These are phyloP conservation scores for Xylaria sp. DNA, from an alignment of 2,329 filamentous ascomycete genomes.

Conservation along the genomic window DNA sequence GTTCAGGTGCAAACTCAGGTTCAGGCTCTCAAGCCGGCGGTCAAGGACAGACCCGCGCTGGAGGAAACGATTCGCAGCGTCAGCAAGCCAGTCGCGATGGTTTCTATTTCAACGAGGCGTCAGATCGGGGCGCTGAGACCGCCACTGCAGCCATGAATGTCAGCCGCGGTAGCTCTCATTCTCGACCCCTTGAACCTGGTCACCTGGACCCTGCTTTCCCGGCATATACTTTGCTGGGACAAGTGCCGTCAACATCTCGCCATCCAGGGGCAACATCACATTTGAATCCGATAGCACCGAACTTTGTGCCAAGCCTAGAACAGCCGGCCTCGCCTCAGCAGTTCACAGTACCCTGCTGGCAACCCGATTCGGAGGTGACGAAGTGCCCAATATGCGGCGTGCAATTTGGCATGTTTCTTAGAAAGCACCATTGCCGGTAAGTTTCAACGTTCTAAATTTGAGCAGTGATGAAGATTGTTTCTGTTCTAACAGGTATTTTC, in stretches of 20 bases:
- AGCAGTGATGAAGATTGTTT: not conserved
- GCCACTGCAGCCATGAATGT: no score
- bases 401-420: conserved; percentile 84
- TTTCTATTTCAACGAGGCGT: not conserved
- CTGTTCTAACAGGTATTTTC: conserved; percentile 10
- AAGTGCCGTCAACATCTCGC: conserved; percentile 3
- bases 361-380: conserved; percentile 84
- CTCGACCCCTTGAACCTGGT: conserved; percentile 3
- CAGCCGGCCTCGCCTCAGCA: conserved; percentile 48
- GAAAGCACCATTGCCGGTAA: conserved; percentile 92
- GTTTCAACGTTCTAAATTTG: conserved; percentile 43
- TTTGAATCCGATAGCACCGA: conserved; percentile 34
- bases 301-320: conserved; percentile 18
- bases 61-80: conserved; percentile 1
- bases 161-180: not conserved
- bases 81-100: not conserved
- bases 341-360: conserved; percentile 80
- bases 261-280: conserved; percentile 1
- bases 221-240: not conserved
- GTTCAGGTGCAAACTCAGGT: not conserved
- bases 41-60: conserved; percentile 7
- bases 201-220: not conserved
- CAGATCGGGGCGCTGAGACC: conserved; percentile 1
- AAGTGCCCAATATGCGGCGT: conserved; percentile 85
- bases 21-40: conserved; percentile 5